A percentile compares a stretch with the other conserved stretches of the same genome.
Conservation (phyloP, 2,329 filamentous ascomycete species). For the Colletotrichum sp. region DNA sequence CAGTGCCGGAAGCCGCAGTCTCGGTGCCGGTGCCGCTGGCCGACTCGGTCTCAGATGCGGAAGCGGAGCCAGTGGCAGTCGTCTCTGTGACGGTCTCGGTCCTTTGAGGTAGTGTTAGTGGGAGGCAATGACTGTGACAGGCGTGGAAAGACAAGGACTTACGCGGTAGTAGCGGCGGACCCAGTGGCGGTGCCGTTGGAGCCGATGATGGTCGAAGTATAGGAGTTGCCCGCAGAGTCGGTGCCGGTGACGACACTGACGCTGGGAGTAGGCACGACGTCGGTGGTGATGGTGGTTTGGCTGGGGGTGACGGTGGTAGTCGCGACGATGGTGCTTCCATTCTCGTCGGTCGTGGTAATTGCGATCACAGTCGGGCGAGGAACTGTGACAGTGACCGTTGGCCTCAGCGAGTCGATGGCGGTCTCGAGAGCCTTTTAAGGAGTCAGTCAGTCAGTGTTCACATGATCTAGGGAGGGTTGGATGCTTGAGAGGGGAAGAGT, state of each 20-base stretch:
- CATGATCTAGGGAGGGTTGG: background rate
- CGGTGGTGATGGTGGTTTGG: slow-evolving; percentile 7
- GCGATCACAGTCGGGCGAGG: slow-evolving; percentile 22
- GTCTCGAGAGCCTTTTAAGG: slow-evolving; percentile 12
- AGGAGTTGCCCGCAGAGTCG: slow-evolving; percentile 7
- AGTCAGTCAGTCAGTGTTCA: background rate
- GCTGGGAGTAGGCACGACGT: background rate
- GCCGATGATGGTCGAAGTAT: slow-evolving; percentile 7
- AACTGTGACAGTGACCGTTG: background rate
- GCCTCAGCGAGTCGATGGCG: slow-evolving; percentile 25
- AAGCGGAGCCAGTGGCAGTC: background rate
- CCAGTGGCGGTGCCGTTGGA: background rate
- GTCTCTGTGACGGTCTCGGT: slow-evolving; percentile 8
- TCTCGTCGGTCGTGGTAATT: slow-evolving; percentile 27
- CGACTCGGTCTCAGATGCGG: background rate
- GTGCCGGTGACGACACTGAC: slow-evolving; percentile 9
- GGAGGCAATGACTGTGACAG: background rate
- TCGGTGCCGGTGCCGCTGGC: background rate
- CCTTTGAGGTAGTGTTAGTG: background rate
- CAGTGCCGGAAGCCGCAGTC: slow-evolving; percentile 1
- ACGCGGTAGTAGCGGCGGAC: slow-evolving; percentile 9
- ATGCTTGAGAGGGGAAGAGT: background rate
- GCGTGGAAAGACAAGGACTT: background rate
- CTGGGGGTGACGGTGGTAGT: slow-evolving; percentile 21
- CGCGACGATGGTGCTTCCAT: slow-evolving; percentile 28